These are phyloP conservation scores for Cornus florida DNA, from an alignment of 148 eudicot species.

Conservation along the genomic window DNA sequence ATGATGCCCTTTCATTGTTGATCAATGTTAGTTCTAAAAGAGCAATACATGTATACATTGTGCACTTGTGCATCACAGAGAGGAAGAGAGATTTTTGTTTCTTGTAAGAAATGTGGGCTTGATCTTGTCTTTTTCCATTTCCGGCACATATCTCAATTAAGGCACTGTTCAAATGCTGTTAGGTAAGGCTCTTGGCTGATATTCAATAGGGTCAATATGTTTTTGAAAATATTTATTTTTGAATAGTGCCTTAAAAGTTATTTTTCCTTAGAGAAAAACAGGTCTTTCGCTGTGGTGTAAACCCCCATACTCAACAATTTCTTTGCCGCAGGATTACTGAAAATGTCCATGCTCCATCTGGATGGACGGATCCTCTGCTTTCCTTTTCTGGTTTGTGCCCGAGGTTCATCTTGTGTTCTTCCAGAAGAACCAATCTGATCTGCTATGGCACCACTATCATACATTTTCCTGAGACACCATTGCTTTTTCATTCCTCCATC, in stretches of 20 bases:
- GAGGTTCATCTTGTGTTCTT: conserved; percentile 58
- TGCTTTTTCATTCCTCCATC: conserved; percentile 74
- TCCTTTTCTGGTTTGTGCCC: conserved; percentile 57
- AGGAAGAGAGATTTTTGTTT: neutral
- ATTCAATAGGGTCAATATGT: conserved; percentile 11
- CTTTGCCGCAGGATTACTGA: conserved; percentile 79
- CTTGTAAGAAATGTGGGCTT: neutral
- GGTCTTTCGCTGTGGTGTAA: conserved; percentile 35
- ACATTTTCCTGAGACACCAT: conserved; percentile 57
- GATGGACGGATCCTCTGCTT: conserved; percentile 66
- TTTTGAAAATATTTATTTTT: conserved; percentile 16
- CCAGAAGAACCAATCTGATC: conserved; percentile 63
- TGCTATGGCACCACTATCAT: conserved; percentile 64
- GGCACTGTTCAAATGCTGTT: neutral
- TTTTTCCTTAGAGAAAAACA: conserved; percentile 35
- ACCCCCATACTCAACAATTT: conserved; percentile 62
- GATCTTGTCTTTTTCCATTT: neutral
- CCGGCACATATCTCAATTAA: neutral
- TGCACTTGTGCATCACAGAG: neutral
- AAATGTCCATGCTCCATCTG: conserved; percentile 59
- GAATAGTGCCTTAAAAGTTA: conserved; percentile 25
- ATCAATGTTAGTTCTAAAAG: neutral
- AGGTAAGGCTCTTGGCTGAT: neutral
- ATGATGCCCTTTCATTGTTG: neutral
- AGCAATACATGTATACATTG: neutral